Base-by-base conservation (phyloP, 225 moss, liverwort and hornwort genomes). In the Rhytidiadelphus loreus region DNA sequence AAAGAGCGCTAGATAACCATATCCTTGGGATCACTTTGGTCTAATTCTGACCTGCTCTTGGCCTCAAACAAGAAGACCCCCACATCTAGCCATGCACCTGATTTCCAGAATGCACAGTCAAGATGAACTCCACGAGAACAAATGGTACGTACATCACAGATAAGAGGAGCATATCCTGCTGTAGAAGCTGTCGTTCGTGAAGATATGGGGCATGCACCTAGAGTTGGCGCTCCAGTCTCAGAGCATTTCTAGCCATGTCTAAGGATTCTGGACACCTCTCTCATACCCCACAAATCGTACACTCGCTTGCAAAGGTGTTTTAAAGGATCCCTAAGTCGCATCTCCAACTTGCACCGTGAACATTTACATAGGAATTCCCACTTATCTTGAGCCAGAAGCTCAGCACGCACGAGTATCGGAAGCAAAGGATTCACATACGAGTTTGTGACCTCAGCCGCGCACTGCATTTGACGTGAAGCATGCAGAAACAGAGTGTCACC, bases 361-460 rank as follows among this genome's bases (percentile, higher is more conserved):
- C 96, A 96, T 72, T 81, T 90, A 90, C 96, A 96, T 71, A 81
- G 69, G 62, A 96, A 96, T 80, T 93, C 87, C 95, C 96, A 96
- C 58, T 90, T 92, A 83, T 93, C 93, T 88, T 92, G 92, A 43
- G 68, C 77, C 86, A 95, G 88, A 59, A 91, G 89, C 50, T 92
- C 88, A 26, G 61, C 89, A 62, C 96, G 95, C 83, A 92, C 91
- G 50, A 86, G 91, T 29, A 95, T 86, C 18, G 92, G 92, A 33
- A 94, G 90, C 60, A 94, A 92, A 37, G 94, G 86, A 90, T 95
- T 89, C 56, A 92, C 88, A 56, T 95, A 96, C 7, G 97, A 93
- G 37, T 92, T 89, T n/a, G 92, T 95, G 62, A 97, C 88, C 87
- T 97, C 97, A 63, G 94, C 94, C 74, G 95, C 97, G 39, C 92